Base-by-base conservation (phyloP, 148 eudicot genomes). In the Tetragonia tetragonoides region DNA sequence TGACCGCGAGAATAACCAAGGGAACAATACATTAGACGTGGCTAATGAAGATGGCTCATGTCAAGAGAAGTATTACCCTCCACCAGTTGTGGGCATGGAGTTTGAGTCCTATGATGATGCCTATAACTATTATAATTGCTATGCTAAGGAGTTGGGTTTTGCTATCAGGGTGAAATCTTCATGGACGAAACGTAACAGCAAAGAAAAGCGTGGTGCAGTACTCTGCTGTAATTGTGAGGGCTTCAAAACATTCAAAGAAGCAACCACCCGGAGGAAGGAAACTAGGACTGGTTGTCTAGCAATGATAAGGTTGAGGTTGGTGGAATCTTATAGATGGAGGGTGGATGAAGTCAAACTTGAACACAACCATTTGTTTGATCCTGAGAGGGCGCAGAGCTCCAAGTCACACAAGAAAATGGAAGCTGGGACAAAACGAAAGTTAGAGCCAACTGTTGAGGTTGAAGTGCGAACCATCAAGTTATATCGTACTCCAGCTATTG, bases 161-260 rank as follows among this genome's bases (percentile, higher is more conserved):
- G 92, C 90, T 12, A 86, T 88, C 47, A 82, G 97, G 86, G 94
- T 90, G 24, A 92, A 92, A 78, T 90, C 94, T n/a, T 92, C 92
- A 34, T 91, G 96, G 97, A 90, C 93, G 53, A 88, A 91, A 73
- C 88, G 93, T 37, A 85, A 91, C 82, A 88, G 95, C 83, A 93
- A 91, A 75, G 95, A 90, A 83, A 90, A 89, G 77, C 87, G 92
- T 20, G 89, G 95, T 69, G 94, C 96, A 60, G 93, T 91, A 44
- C 89, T 91, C 74, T 87, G 96, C 82, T 93, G 96, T 86, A 93
- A 90, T 71, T 89, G 94, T 74, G 94, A 93, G 84, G 98, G 96
- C 77, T 93, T 93, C 81, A 93, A 91, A 65, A 87, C 87, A 17
- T 67, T 83, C 65, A 93, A 91, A 79, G 96, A 93, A 80, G 88